Conservation (phyloP, 768 basidiomycete species). For the Tricholoma matsutake region DNA sequence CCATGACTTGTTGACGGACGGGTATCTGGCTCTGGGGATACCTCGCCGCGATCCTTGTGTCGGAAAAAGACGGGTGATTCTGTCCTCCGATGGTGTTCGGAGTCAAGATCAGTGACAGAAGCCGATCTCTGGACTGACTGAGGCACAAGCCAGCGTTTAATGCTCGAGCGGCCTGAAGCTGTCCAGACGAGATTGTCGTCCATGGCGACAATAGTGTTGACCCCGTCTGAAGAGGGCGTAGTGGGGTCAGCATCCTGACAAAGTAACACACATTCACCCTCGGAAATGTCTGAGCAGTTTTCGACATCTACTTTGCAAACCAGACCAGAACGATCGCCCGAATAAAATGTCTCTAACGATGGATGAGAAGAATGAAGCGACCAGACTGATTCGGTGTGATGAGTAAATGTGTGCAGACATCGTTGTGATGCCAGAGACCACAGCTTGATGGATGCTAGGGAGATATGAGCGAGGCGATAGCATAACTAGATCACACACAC, state of each 20-base stretch:
- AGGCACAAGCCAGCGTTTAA: constrained; percentile 81
- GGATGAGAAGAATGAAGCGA: constrained; percentile 87
- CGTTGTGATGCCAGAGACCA: constrained; percentile 91
- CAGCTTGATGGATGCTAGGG: constrained; percentile 75
- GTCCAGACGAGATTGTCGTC: constrained; percentile 91
- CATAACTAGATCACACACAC: constrained; percentile 22
- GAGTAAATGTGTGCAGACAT: constrained; percentile 93
- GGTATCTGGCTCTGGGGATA: constrained; percentile 21
- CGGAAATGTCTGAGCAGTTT: constrained; percentile 71
- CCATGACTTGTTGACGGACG: constrained; percentile 30
- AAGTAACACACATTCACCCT: constrained; percentile 86
- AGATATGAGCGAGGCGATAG: constrained; percentile 19
- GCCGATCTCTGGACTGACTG: constrained; percentile 32
- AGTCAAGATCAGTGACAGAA: constrained; percentile 11
- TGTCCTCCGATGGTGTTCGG: constrained; percentile 10
- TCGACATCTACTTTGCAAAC: constrained; percentile 93
- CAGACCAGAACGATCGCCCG: constrained; percentile 88
- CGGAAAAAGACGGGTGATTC: constrained; percentile 18
- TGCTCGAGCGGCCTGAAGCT: constrained; percentile 75
- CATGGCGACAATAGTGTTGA: constrained; percentile 80
- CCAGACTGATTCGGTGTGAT: constrained; percentile 96
- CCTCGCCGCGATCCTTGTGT: constrained; percentile 11
- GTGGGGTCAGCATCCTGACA: constrained; percentile 58
- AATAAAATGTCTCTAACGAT: constrained; percentile 85
- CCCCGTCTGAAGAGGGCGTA: constrained; percentile 42